phyloP scores from a whole-genome alignment of 129 eudicot genomes.

The Artemisia argyi region DNA sequence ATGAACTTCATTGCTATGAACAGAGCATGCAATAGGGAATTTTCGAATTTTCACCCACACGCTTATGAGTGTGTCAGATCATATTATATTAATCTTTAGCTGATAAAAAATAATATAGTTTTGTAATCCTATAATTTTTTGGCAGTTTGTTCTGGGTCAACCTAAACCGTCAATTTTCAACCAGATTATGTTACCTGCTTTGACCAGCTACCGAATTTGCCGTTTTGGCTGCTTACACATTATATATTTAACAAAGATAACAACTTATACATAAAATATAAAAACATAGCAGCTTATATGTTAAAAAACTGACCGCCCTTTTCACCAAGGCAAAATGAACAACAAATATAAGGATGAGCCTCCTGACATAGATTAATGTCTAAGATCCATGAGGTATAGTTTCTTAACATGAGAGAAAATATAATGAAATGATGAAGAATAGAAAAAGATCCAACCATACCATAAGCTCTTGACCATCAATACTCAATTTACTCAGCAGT shows the following conservation, averaged over 20 bases:
- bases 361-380: background rate
- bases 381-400: background rate
- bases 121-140: background rate
- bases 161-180: background rate
- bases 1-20: no score
- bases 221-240: background rate
- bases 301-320: background rate
- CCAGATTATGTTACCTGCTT: background rate
- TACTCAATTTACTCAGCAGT: conserved; percentile 71
- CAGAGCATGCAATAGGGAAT: background rate
- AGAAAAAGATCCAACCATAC: conserved; percentile 41
- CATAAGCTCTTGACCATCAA: conserved; percentile 94
- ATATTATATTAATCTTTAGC: no score
- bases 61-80: no score
- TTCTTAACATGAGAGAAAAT: background rate
- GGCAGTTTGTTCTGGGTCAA: background rate
- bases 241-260: no score
- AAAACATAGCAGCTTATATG: conserved; percentile 17
- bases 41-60: no score
- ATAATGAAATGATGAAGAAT: conserved; percentile 3
- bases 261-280: background rate
- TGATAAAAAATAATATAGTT: background rate
- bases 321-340: conserved; percentile 9
- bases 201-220: background rate
- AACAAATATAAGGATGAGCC: background rate